Conservation (phyloP, 768 basidiomycete species). For the Leucogyrophana mollusca region DNA sequence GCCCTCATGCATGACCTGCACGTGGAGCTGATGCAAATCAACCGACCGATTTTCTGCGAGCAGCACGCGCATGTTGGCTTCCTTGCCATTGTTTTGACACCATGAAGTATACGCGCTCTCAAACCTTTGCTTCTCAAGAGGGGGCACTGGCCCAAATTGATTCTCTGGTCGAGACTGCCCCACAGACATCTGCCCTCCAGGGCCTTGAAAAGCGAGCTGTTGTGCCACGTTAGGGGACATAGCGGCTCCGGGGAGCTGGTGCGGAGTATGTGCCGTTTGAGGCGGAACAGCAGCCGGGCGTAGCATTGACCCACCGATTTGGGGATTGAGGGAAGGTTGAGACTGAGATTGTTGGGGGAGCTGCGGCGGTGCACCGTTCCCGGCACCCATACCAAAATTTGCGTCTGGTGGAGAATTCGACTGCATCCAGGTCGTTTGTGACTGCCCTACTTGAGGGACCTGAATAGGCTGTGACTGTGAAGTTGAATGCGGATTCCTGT, state of each 20-base stretch:
- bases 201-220: constrained; percentile 14
- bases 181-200: constrained; percentile 19
- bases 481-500: constrained; percentile 17
- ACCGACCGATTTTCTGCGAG: constrained; percentile 53
- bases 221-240: constrained; percentile 35
- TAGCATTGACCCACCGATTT: constrained; percentile 28
- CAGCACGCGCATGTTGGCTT: constrained; percentile 40
- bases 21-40: constrained; percentile 61
- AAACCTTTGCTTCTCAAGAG: constrained; percentile 53
- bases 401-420: not conserved
- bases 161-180: constrained; percentile 8
- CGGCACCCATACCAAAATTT: constrained; percentile 20
- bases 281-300: constrained; percentile 32
- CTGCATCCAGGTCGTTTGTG: constrained; percentile 2
- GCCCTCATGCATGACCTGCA: constrained; percentile 56
- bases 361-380: constrained; percentile 14
- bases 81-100: constrained; percentile 39
- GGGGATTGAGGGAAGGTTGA: constrained; percentile 21
- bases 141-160: constrained; percentile 20
- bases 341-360: constrained; percentile 15
- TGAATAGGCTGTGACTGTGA: constrained; percentile 12
- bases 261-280: constrained; percentile 37
- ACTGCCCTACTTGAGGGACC: too few species aligned
- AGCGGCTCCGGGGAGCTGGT: constrained; percentile 29
- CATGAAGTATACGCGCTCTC: constrained; percentile 50